Conservation (phyloP, 169 alveolate species). For the Haemoproteus tartakovskyi region DNA sequence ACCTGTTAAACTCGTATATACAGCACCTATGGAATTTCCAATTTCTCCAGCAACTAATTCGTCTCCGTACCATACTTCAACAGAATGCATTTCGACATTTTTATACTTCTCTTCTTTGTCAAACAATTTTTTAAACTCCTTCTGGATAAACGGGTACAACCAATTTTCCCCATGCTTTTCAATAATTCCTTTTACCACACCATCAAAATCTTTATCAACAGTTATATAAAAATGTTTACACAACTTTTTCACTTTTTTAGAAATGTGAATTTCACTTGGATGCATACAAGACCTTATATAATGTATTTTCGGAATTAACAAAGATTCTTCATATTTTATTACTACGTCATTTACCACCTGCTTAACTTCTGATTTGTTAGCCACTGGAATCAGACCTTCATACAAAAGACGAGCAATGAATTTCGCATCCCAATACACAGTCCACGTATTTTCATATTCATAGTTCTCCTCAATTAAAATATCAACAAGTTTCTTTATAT, state of each 20-base stretch:
- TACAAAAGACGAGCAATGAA: slow-evolving; percentile 63
- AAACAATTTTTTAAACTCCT: slow-evolving; percentile 68
- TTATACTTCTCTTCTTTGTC: slow-evolving; percentile 45
- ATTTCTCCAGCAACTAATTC: slow-evolving; percentile 76
- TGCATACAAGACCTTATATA: slow-evolving; percentile 68
- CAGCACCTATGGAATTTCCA: slow-evolving; percentile 73
- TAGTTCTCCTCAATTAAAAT: slow-evolving; percentile 20
- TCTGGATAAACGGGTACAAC: slow-evolving; percentile 74
- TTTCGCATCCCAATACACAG: slow-evolving; percentile 69
- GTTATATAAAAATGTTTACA: slow-evolving; percentile 63
- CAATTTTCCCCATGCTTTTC: slow-evolving; percentile 76
- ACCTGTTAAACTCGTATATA: slow-evolving; percentile 76
- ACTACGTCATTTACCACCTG: slow-evolving; percentile 3
- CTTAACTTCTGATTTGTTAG: slow-evolving; percentile 30
- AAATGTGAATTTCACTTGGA: slow-evolving; percentile 64
- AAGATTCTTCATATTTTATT: slow-evolving; percentile 15
- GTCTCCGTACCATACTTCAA: slow-evolving; percentile 71
- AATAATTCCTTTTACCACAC: slow-evolving; percentile 71
- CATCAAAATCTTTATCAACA: slow-evolving; percentile 67
- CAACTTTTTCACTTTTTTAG: slow-evolving; percentile 59
- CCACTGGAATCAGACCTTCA: slow-evolving; percentile 74
- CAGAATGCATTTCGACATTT: slow-evolving; percentile 67
- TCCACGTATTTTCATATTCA: slow-evolving; percentile 73
- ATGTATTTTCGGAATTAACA: slow-evolving; percentile 72
- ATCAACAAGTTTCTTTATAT: slow-evolving; percentile 30